A percentile compares a stretch with the other conserved stretches of the same genome.
Evolutionary conservation across 352 stramenopile genomes (phyloP).

Genomic region (Phytophthora hybrid): DNA sequence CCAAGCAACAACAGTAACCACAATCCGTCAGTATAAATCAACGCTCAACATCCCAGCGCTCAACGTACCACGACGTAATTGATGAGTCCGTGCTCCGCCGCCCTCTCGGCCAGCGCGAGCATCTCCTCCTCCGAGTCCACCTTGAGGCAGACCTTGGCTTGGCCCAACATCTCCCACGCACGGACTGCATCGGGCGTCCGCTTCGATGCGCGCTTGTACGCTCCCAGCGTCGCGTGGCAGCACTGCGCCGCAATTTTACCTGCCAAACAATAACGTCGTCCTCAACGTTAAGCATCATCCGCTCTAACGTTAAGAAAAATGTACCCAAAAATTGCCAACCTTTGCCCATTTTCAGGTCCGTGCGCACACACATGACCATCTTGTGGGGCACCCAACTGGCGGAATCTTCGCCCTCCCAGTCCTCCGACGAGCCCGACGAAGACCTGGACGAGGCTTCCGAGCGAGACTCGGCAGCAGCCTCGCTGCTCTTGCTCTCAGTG

Average conservation of each 20-base stretch:
- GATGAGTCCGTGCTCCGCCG: slow-evolving; percentile 67
- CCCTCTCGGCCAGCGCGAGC: slow-evolving; percentile 71
- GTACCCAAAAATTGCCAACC: slow-evolving; percentile 68
- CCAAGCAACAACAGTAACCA: not conserved
- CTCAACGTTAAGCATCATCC: not conserved
- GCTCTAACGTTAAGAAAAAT: not conserved
- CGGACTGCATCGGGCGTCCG: slow-evolving; percentile 72
- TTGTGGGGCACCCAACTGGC: slow-evolving; percentile 81
- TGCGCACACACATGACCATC: slow-evolving; percentile 96
- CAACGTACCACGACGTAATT: slow-evolving; percentile 81
- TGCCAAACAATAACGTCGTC: slow-evolving; percentile 18
- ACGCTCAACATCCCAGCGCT: not conserved
- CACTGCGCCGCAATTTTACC: slow-evolving; percentile 90
- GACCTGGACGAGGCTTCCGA: slow-evolving; percentile 29
- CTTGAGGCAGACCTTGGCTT: slow-evolving; percentile 89
- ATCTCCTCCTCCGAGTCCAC: slow-evolving; percentile 88
- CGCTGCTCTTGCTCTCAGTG: slow-evolving; percentile 11
- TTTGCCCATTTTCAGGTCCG: slow-evolving; percentile 96
- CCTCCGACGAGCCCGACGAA: slow-evolving; percentile 53
- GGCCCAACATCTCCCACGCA: slow-evolving; percentile 84
- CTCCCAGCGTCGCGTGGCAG: slow-evolving; percentile 93
- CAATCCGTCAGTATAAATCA: slow-evolving; percentile 5
- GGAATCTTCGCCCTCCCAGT: slow-evolving; percentile 76
- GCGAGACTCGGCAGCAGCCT: not conserved
- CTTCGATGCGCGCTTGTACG: slow-evolving; percentile 94